Evolutionary conservation across 2,329 filamentous ascomycete species (phyloP).

Genomic region (Curvularia eragrostidis): DNA sequence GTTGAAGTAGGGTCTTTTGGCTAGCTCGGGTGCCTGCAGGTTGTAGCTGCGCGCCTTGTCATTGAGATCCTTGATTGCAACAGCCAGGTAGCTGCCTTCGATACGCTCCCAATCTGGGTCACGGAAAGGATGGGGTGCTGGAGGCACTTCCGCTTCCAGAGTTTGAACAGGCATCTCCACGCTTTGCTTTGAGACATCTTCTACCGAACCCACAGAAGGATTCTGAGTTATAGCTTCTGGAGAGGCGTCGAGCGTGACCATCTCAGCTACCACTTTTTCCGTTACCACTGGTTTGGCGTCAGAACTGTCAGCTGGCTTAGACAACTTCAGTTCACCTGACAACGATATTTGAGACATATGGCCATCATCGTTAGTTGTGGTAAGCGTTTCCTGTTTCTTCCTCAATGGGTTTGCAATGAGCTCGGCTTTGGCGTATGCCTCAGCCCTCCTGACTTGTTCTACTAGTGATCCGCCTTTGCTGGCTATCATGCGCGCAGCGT

Average conservation of each 20-base stretch:
- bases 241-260: slow-evolving; percentile 21
- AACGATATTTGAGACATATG: slow-evolving; percentile 58
- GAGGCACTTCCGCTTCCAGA: slow-evolving; percentile 44
- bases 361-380: slow-evolving; percentile 53
- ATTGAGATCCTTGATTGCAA: slow-evolving; percentile 81
- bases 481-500: slow-evolving; percentile 79
- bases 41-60: slow-evolving; percentile 85
- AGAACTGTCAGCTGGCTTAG: slow-evolving; percentile 19
- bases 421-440: slow-evolving; percentile 79
- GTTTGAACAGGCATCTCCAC: slow-evolving; percentile 20
- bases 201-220: slow-evolving; percentile 1
- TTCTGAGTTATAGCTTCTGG: slow-evolving; percentile 10
- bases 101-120: slow-evolving; percentile 76
- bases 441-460: slow-evolving; percentile 73
- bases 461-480: slow-evolving; percentile 77
- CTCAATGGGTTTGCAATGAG: slow-evolving; percentile 65
- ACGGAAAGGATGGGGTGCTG: slow-evolving; percentile 67
- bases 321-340: slow-evolving; percentile 52
- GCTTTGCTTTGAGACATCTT: slow-evolving; percentile 21
- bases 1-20: slow-evolving; percentile 90
- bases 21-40: slow-evolving; percentile 88
- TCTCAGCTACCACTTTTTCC: slow-evolving; percentile 38
- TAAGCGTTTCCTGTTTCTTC: slow-evolving; percentile 54
- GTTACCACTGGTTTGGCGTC: slow-evolving; percentile 25
- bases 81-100: slow-evolving; percentile 76